Evolutionary conservation across 495 filamentous ascomycete species (phyloP).

Genomic region (Symbiotaphrina buchneri): DNA sequence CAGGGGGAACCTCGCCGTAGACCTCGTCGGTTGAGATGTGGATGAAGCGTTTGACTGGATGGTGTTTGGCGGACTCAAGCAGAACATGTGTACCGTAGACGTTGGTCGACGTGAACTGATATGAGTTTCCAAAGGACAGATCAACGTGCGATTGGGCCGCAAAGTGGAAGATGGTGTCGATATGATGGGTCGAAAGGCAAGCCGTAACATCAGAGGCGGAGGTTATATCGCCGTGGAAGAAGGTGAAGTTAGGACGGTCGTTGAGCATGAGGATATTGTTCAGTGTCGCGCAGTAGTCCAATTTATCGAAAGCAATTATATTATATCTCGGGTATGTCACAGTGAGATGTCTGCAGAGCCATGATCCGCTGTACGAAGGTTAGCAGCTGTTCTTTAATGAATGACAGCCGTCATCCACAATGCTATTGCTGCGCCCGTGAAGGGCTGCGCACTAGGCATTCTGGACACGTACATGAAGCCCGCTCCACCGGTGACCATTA

Average conservation of each 20-base stretch:
- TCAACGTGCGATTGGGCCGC: slow-evolving; percentile 58
- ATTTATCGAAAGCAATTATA: slow-evolving; percentile 53
- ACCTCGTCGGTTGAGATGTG: slow-evolving; percentile 62
- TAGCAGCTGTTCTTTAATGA: slow-evolving; percentile 5
- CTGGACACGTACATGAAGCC: slow-evolving; percentile 58
- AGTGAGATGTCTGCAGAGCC: slow-evolving; percentile 48
- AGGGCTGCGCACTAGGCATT: slow-evolving; percentile 2
- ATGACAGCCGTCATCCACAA: slow-evolving; percentile 3
- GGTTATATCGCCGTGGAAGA: slow-evolving; percentile 48
- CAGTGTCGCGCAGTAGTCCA: slow-evolving; percentile 49
- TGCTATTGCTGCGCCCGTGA: background rate
- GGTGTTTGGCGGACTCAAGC: slow-evolving; percentile 40
- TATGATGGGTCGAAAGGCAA: slow-evolving; percentile 32
- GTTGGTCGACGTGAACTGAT: slow-evolving; percentile 46
- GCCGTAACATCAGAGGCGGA: slow-evolving; percentile 33
- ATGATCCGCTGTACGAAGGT: slow-evolving; percentile 28
- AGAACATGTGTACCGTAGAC: slow-evolving; percentile 54
- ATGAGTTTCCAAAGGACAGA: slow-evolving; percentile 47
- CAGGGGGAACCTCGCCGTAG: slow-evolving; percentile 47
- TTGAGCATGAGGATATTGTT: slow-evolving; percentile 43
- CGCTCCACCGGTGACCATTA: slow-evolving; percentile 50
- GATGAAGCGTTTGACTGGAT: slow-evolving; percentile 40
- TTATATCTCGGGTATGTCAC: slow-evolving; percentile 47
- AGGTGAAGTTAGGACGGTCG: slow-evolving; percentile 42
- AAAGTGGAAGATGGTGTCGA: slow-evolving; percentile 60